These are phyloP conservation scores for Nakataea oryzae DNA, from an alignment of 2,329 filamentous ascomycete species.

Conservation along the genomic window DNA sequence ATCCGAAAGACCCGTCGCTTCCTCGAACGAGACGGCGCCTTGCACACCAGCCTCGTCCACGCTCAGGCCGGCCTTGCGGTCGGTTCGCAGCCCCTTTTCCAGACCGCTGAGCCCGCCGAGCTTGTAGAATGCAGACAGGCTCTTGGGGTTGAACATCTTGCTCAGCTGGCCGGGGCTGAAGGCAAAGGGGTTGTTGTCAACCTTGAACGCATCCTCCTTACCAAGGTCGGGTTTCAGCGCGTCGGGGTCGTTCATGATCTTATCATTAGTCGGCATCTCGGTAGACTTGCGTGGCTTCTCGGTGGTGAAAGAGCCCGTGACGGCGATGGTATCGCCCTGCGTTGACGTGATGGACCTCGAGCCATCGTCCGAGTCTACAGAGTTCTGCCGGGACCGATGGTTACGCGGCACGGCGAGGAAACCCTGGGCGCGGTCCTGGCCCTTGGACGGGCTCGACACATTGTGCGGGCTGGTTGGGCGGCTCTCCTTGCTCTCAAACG, in stretches of 20 bases:
- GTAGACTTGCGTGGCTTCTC: conserved; percentile 26
- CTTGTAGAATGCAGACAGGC: conserved; percentile 67
- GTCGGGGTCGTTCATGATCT: conserved; percentile 53
- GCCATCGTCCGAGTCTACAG: conserved; percentile 56
- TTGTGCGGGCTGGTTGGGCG: conserved; percentile 65
- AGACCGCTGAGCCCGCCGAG: conserved; percentile 69
- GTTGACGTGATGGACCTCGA: conserved; percentile 42
- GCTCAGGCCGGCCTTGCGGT: conserved; percentile 65
- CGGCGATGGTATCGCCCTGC: conserved; percentile 53
- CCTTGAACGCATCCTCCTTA: conserved; percentile 64
- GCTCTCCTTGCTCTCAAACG: conserved; percentile 56
- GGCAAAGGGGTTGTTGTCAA: conserved; percentile 74
- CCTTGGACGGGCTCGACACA: conserved; percentile 46
- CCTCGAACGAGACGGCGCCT: conserved; percentile 60
- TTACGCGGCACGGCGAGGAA: conserved; percentile 58
- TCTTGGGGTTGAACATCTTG: conserved; percentile 87
- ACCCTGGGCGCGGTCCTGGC: conserved; percentile 34
- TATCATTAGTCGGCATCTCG: conserved; percentile 28
- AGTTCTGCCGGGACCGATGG: conserved; percentile 54
- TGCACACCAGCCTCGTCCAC: conserved; percentile 60
- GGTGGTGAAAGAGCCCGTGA: conserved; percentile 30
- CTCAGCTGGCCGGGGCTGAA: conserved; percentile 75
- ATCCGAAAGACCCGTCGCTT: conserved; percentile 37
- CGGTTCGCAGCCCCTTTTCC: conserved; percentile 66
- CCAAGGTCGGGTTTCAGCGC: conserved; percentile 68